Conservation (phyloP, 2,329 filamentous ascomycete species). For the Hortaea werneckii region DNA sequence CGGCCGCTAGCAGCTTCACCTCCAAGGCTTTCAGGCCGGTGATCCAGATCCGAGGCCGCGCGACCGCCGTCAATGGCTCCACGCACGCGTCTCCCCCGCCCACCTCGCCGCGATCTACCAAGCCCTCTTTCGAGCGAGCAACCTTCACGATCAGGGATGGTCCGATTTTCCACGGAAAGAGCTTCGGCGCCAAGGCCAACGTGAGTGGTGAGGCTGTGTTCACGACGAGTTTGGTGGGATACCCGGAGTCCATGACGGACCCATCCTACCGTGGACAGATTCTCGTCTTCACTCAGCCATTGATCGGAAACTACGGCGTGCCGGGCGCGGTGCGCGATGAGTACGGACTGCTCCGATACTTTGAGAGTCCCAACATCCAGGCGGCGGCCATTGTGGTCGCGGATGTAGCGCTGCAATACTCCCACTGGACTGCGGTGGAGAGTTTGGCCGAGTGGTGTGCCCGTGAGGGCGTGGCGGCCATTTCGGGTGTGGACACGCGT, state of each 20-base stretch:
- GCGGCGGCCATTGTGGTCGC: slow-evolving; percentile 92
- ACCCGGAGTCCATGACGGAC: slow-evolving; percentile 76
- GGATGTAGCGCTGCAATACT: slow-evolving; percentile 87
- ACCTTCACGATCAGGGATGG: slow-evolving; percentile 95
- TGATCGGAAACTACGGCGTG: slow-evolving; percentile 98
- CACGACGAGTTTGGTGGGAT: slow-evolving; percentile 94
- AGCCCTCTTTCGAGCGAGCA: slow-evolving; percentile 64
- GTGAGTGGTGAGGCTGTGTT: slow-evolving; percentile 98
- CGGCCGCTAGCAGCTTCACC: slow-evolving; percentile 28
- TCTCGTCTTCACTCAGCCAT: slow-evolving; percentile 91
- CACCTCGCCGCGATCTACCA: slow-evolving; percentile 44
- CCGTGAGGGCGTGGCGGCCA: slow-evolving; percentile 88
- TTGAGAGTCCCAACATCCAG: slow-evolving; percentile 96
- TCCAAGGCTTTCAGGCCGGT: slow-evolving; percentile 33
- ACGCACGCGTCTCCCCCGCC: slow-evolving; percentile 54
- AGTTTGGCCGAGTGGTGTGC: slow-evolving; percentile 89
- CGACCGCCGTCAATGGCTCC: slow-evolving; percentile 59
- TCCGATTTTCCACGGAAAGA: slow-evolving; percentile 90
- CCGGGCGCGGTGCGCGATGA: slow-evolving; percentile 76
- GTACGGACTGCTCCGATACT: slow-evolving; percentile 89
- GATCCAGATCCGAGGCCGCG: slow-evolving; percentile 43
- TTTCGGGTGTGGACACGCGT: slow-evolving; percentile 93
- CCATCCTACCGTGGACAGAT: slow-evolving; percentile 76
- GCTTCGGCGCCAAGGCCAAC: slow-evolving; percentile 92
- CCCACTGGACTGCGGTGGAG: slow-evolving; percentile 97